Base-by-base conservation (phyloP, 305 asterid genomes). In the Salvia sclarea region DNA sequence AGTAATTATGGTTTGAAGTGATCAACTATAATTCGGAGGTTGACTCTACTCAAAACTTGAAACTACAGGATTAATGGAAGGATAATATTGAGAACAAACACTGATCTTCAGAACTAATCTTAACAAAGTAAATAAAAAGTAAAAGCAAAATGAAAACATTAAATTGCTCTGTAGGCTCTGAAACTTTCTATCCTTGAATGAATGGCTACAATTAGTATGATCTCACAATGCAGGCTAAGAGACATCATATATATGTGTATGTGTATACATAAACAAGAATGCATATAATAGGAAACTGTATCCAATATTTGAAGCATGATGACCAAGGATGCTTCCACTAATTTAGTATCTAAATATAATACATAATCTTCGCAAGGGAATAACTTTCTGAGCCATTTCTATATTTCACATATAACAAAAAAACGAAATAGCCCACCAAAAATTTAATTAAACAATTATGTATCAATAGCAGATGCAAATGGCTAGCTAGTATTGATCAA, bases 241-340 rank as follows among this genome's bases (percentile, higher is more conserved):
- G 44, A 65, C 16, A 4, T 6, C 2, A 24, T 40, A 10, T 28
- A 21, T 12, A 9, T 35, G 40, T 35, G 40, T 35, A 12, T 37
- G 43, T 37, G 43, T 37, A 20, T 8, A 48, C 8, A 17, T 10
- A 18, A 52, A 17, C 21, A 14, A 8, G 54, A 57, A 69, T 58
- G 18, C 11, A 69, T 37, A 30, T 57, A 45, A 18, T 33, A 2
- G 10, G 31, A 45, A 9, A 38, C 6, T 73, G 78, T 66, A 73
- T 28, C 40, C 78, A 50, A 41, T 55, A 59, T 66, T 52, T 58
- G 52, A 66, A 73, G 69, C 73, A 73, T 59, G 63, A 58, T 59
- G 73, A 49, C 78, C 68, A 66, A 38, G 22, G 28, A 38, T 73
- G 69, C 68, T 60, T 67, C 74, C 78, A 74, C 74, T 74, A 50